Conservation (phyloP, 176 grass and related monocot species). For the Zizania latifolia region DNA sequence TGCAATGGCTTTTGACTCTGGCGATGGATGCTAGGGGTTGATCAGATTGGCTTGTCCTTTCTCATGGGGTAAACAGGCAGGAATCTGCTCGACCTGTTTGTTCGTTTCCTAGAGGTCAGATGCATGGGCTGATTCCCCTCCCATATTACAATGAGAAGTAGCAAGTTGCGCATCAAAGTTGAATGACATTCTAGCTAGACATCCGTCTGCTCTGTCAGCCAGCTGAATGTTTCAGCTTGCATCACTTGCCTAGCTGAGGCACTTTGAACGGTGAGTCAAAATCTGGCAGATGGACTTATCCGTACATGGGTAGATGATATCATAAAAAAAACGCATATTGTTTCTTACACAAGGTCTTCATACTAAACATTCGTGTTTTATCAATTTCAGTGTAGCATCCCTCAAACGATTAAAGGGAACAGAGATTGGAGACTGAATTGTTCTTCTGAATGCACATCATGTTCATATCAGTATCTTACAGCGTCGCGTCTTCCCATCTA, state of each 20-base stretch:
- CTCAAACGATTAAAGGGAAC: neutral
- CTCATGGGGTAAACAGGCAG: neutral
- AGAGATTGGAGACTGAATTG: neutral
- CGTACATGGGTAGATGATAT: neutral
- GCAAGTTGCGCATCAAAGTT: neutral
- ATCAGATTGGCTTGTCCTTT: neutral
- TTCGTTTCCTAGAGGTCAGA: conserved; percentile 43
- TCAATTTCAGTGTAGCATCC: neutral
- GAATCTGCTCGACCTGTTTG: conserved; percentile 35
- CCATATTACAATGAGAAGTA: neutral
- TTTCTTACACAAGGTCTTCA: neutral
- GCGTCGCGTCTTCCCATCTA: neutral
- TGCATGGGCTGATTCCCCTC: conserved; percentile 22
- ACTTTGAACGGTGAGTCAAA: neutral
- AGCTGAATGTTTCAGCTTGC: conserved; percentile 12
- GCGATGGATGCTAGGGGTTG: neutral
- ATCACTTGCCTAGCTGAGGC: neutral
- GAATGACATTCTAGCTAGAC: neutral
- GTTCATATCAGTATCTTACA: neutral
- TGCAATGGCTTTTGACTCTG: conserved; percentile 41
- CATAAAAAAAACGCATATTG: neutral
- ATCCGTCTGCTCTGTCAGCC: conserved; percentile 20
- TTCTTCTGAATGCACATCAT: neutral
- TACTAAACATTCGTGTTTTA: neutral
- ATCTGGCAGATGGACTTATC: neutral